Evolutionary conservation across 176 grass and related monocot species (phyloP), one percentile per base, ranked within the genome.

Genomic region (Poa annua): DNA sequence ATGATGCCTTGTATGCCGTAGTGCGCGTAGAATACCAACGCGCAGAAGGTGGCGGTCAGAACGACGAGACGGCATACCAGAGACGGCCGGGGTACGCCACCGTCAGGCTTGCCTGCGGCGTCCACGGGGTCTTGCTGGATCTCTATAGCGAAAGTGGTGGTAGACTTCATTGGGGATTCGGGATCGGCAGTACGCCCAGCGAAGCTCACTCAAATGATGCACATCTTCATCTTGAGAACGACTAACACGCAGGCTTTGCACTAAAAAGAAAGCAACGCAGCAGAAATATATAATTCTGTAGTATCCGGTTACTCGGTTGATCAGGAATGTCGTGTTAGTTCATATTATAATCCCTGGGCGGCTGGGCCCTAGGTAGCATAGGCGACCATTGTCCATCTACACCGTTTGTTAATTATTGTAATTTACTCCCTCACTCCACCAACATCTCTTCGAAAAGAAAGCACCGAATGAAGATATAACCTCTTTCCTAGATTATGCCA

Each of bases 21-120:
- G 45, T 74, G 71, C 45, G 71, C 71, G 71, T 51, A 74, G 47
- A 74, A 74, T 17, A 74, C 71, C 71, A 74, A 10, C 48, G 71
- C 71, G 71, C 25, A 74, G 71, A 74, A 74, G 47, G 71, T 52
- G 71, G 71, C 47, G 47, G 47, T 51, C 45, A 74, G 47, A 33
- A 52, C 26, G 47, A 42, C 25, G 47, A 74, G 71, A 20, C 33
- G 47, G 15, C 45, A 29, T 50, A 33, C 45, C 25, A 48, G 71
- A 20, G 71, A 51, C 8, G 25, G 71, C 71, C 45, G 71, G 71
- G 47, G 71, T 25, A 33, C 71, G 71, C 71, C 47, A 47, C 71
- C 45, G 8, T 11, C 47, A 29, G 47, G 7, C 71, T 74, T 74
- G 45, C 11, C 71, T 15, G 24, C 45, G 24, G 45, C 71, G 71